Evolutionary conservation across 345 rosid genomes (phyloP).

Genomic region (Eucalyptus coolabah): DNA sequence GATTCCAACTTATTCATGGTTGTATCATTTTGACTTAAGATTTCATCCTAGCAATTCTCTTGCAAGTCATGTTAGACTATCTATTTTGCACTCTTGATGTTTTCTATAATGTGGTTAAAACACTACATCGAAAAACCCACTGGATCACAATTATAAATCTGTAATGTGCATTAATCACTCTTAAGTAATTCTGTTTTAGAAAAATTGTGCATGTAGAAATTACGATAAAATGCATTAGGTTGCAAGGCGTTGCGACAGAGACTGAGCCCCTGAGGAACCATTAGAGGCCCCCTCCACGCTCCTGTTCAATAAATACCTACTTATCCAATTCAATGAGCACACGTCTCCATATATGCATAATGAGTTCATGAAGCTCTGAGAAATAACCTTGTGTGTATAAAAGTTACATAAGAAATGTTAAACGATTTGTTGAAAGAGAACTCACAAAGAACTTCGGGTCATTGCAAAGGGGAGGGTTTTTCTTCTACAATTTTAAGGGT

Average conservation of each 20-base stretch:
- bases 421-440: background rate
- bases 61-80: fast-evolving
- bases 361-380: background rate
- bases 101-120: background rate
- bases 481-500: background rate
- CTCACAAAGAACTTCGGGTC: background rate
- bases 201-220: background rate
- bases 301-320: background rate
- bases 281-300: background rate
- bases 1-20: background rate
- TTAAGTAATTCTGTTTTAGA: background rate
- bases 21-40: background rate
- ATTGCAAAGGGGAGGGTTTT: background rate
- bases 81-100: background rate
- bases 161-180: background rate
- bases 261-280: background rate
- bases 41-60: background rate
- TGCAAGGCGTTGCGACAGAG: background rate
- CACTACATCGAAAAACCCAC: background rate
- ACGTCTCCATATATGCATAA: background rate
- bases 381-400: background rate
- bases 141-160: too few relatives aligned
- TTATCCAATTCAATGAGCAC: background rate
- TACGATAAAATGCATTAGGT: background rate
- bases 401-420: too few relatives aligned